These are phyloP conservation scores for Persicaria maculosa DNA, from an alignment of 148 eudicot species.

Conservation along the genomic window DNA sequence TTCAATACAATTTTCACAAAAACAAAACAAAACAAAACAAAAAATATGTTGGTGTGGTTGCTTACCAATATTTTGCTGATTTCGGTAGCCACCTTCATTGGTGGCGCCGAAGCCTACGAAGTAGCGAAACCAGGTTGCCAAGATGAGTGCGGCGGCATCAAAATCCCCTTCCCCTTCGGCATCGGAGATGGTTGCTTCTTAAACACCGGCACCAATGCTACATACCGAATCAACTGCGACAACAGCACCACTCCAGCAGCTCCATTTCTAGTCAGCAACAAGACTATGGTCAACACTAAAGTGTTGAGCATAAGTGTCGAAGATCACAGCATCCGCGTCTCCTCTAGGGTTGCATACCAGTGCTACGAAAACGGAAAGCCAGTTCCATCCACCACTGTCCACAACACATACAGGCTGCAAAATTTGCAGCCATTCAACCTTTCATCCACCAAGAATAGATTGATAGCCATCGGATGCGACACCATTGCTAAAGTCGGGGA, in stretches of 20 bases:
- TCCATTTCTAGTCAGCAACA: background rate
- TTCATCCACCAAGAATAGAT: background rate
- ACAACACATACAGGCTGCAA: background rate
- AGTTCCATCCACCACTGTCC: background rate
- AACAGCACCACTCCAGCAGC: background rate
- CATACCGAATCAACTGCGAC: background rate
- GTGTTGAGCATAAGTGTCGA: background rate
- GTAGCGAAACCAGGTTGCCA: too few species aligned
- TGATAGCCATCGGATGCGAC: background rate
- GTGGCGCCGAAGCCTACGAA: too few species aligned
- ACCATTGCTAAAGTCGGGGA: background rate
- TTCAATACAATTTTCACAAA: too few species aligned
- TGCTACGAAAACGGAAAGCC: background rate
- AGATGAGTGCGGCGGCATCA: background rate
- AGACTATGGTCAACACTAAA: background rate
- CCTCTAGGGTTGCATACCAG: background rate
- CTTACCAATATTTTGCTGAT: too few species aligned
- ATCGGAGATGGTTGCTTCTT: background rate
- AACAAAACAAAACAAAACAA: too few species aligned
- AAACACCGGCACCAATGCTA: background rate
- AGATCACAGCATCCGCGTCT: background rate
- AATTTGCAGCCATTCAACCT: background rate
- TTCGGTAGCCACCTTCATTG: too few species aligned
- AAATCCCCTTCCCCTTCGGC: conserved; percentile 4
- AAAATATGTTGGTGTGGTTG: too few species aligned